Conservation (phyloP, 2,329 filamentous ascomycete genomes). For the Pseudopithomyces chartarum region DNA sequence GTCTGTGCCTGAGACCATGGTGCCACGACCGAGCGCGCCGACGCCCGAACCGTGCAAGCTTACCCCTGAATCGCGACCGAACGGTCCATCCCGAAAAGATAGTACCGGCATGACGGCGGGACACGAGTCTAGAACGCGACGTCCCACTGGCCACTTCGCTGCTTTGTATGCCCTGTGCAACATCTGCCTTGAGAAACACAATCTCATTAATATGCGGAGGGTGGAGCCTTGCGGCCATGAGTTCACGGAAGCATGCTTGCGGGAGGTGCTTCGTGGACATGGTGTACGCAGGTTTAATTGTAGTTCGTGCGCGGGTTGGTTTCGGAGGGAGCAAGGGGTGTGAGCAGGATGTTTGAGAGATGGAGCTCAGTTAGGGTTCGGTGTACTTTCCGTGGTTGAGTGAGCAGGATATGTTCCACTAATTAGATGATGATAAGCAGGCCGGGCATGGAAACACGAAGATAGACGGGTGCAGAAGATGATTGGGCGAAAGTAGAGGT, state of each 20-base stretch:
- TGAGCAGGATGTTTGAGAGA: not conserved
- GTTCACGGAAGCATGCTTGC: not conserved
- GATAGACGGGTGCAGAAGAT: no score
- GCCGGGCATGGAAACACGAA: no score
- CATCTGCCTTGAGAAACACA: constrained; percentile 18
- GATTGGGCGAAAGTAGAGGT: no score
- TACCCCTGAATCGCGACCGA: not conserved
- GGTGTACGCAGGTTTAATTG: not conserved
- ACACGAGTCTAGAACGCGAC: not conserved
- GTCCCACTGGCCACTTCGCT: not conserved
- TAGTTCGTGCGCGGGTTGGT: not conserved
- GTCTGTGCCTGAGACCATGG: not conserved
- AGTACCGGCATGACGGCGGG: not conserved
- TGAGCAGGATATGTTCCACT: no score
- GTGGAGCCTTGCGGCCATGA: constrained; percentile 11
- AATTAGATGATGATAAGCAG: no score
- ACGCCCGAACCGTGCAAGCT: not conserved
- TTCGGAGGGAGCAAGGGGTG: not conserved
- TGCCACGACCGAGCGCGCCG: not conserved
- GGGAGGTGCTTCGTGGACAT: not conserved
- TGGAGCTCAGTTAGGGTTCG: no score
- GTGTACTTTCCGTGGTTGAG: no score
- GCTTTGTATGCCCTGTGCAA: constrained; percentile 17
- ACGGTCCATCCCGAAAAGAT: not conserved
- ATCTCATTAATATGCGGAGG: constrained; percentile 6